Conservation (phyloP, 441 rosid genomes). For the Populus trichocarpa region DNA sequence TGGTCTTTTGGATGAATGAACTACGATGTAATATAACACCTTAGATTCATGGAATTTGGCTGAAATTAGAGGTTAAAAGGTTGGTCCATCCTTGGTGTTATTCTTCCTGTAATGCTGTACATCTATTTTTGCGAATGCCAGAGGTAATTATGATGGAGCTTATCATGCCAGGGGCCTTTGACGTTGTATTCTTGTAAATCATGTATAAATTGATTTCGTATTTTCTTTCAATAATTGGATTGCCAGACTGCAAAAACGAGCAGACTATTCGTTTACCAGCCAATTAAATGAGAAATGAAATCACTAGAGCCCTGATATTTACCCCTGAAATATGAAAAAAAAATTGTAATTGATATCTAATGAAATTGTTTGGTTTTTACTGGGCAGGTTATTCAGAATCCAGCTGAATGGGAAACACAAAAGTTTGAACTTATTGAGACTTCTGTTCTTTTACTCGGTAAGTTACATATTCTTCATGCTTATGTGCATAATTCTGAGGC, state of each 20-base stretch:
- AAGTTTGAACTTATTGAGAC: conserved; percentile 25
- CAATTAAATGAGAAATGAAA: neutral
- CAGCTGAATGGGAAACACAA: too few relatives aligned
- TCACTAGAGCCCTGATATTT: neutral
- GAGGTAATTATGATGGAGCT: neutral
- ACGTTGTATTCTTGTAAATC: neutral
- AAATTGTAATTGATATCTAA: too few relatives aligned
- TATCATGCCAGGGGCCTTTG: neutral
- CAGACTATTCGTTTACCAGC: neutral
- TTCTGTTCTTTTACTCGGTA: conserved; percentile 46
- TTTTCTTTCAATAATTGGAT: neutral
- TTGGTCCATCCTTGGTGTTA: neutral
- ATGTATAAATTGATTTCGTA: neutral
- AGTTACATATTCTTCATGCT: conserved; percentile 10
- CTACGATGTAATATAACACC: neutral
- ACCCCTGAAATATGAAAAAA: neutral
- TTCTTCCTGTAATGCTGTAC: neutral
- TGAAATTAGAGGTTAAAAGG: neutral
- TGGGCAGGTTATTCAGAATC: too few relatives aligned
- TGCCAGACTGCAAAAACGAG: neutral
- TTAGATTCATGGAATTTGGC: neutral
- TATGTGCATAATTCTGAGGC: neutral
- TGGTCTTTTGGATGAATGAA: neutral
- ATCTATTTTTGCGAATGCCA: neutral
- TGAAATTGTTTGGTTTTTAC: too few relatives aligned